A percentile compares a stretch with the other conserved stretches of the same genome.
phyloP scores from a whole-genome alignment of 148 eudicot species.

The Nyssa sinensis region DNA sequence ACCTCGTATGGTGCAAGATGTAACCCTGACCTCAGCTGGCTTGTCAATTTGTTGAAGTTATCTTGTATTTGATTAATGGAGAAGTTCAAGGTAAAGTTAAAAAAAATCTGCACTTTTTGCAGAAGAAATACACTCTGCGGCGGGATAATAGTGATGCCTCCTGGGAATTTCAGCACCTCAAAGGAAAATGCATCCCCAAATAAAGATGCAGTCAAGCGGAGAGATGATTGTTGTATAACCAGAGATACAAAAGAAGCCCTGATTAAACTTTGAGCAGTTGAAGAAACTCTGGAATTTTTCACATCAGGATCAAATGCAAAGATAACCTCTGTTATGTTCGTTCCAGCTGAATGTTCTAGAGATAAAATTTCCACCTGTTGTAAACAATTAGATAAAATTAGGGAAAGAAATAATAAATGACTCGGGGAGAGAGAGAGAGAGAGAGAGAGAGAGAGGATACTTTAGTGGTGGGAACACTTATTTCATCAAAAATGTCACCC shows the following conservation, averaged over 20 bases:
- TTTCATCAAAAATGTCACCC: conserved; percentile 67
- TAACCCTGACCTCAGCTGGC: conserved; percentile 71
- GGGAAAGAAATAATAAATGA: neutral
- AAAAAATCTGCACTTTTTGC: conserved; percentile 70
- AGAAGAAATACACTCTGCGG: conserved; percentile 66
- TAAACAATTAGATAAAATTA: conserved; percentile 7
- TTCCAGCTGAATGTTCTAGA: conserved; percentile 41
- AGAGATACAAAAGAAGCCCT: conserved; percentile 51
- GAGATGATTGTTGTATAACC: conserved; percentile 42
- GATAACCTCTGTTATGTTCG: conserved; percentile 60
- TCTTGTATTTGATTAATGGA: conserved; percentile 67
- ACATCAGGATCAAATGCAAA: conserved; percentile 71
- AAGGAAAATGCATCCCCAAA: conserved; percentile 73
- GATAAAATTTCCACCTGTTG: conserved; percentile 66
- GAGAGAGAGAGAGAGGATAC: conserved; percentile 36
- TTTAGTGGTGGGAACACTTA: conserved; percentile 53
- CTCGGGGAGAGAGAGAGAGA: conserved; percentile 9
- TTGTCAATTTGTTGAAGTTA: conserved; percentile 55
- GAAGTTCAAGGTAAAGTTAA: conserved; percentile 86
- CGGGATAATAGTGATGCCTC: conserved; percentile 79
- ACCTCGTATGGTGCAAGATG: conserved; percentile 81
- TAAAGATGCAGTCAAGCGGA: conserved; percentile 51
- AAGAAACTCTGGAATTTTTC: conserved; percentile 39
- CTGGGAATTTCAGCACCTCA: conserved; percentile 84
- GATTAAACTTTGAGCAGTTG: conserved; percentile 65